Evolutionary conservation across 352 stramenopile species (phyloP), one percentile per base, ranked within the genome.

Genomic region (Phytophthora pseudosyringae): DNA sequence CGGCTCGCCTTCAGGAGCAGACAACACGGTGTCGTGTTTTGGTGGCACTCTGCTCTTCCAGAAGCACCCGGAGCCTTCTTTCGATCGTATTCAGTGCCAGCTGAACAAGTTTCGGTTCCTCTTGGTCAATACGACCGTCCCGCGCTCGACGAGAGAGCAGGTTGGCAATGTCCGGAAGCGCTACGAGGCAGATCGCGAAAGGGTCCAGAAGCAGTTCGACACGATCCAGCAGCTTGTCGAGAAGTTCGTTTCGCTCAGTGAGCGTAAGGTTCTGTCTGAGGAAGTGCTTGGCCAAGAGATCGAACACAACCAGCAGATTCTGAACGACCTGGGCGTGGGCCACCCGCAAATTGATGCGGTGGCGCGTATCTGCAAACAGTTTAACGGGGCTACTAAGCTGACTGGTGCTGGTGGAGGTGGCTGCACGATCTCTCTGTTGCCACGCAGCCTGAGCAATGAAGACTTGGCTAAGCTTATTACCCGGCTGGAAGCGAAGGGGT

Each of bases 21-120:
- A 98, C 76, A 98, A 98, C 62, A 98, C 90, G 1, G 85, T 98
- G 11, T 91, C 86, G 26, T 85, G 84, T 32, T 97, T 90, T 67
- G 91, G 90, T 28, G 93, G 94, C 1, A 75, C 90, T n/a, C 70
- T 98, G 21, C 40, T 86, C 43, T 98, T 96, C 64, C 67, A 76
- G 12, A 93, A 91, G 49, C 54, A 72, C 11, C 73, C 76, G 1
- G 61, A 68, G 33, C 75, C 84, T 0, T 75, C 69, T 10, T 88
- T 90, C 51, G 54, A 69, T 39, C 59, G 62, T 25, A 78, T 93
- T 29, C 21, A 63, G 8, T 82, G 72, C 40, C 65, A 92, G 40
- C 59, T 94, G 25, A 76, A 90, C 47, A 54, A 69, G 9, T 93
- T 97, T 36, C 78, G 81, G 4, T 97, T 98, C 40, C 72, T 98